Base-by-base conservation (phyloP, 345 rosid species). In the Hibiscus trionum region DNA sequence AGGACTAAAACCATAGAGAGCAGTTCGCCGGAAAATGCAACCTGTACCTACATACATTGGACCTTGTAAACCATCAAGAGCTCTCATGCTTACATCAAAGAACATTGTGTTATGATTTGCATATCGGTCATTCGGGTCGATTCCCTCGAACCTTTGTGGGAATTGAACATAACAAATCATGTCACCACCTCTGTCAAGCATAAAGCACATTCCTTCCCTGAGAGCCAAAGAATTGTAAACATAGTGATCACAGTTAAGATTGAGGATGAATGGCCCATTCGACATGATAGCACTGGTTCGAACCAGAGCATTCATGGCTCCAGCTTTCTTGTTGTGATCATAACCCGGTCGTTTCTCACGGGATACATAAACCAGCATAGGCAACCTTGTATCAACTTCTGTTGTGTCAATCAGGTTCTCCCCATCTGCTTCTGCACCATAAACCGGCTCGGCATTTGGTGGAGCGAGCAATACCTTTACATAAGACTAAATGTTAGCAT, bases 381-480 rank as follows among this genome's bases (percentile, higher is more conserved):
- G 91, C 27, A 87, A 69, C 66, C 90, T 80, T 47, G 80, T 80
- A 72, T 87, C 90, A 58, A 87, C 85, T n/a, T 85, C 90, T 47
- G 88, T 81, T 26, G 87, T 74, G 77, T 86, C 86, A 56, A 86
- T 69, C 46, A 83, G 70, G 76, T 83, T 87, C 63, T 83, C 83
- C 24, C 80, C 76, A 59, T 82, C 88, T 35, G 87, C 85, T 82
- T 86, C 91, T 12, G 82, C 75, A 75, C 87, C 90, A 64, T 76
- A 87, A 16, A 82, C 86, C 19, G 89, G 88, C 70, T 88, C 96
- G 50, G 82, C 84, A 76, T 84, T 86, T 29, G 96, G 93, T 60
- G 93, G 96, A 76, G 90, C 90, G 52, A 90, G 83, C 96, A 90
- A 85, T 74, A 88, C 95, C 95, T 89, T 79, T 21, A 71, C 3